Percentiles rank a stretch among this genome's conserved stretches.
phyloP scores from a whole-genome alignment of 78 protist species.

The Emiliania huxleyi region DNA sequence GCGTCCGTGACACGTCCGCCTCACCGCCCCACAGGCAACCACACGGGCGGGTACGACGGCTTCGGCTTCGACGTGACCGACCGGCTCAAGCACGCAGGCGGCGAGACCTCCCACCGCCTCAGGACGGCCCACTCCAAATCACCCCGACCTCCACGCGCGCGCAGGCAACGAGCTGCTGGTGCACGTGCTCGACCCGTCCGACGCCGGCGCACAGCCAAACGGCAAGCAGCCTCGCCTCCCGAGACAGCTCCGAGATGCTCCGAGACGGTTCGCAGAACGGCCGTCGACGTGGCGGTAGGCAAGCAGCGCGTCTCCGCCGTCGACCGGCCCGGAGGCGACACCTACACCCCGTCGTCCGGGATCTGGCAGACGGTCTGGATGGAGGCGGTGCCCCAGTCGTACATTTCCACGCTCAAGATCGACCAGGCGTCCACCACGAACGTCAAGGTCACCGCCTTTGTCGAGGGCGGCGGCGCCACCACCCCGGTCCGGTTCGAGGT shows the following conservation, averaged over 20 bases:
- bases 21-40: neutral
- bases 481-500: neutral
- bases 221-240: neutral
- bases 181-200: neutral
- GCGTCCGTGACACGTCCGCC: too few species aligned
- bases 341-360: neutral
- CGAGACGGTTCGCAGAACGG: too few species aligned
- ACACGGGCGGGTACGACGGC: conserved; percentile 20
- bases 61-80: conserved; percentile 5
- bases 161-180: neutral
- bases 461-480: too few species aligned
- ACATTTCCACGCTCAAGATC: conserved; percentile 25
- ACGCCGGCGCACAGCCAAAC: neutral
- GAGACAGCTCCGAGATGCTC: too few species aligned
- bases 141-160: too few species aligned
- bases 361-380: neutral
- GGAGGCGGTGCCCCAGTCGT: neutral
- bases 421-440: neutral
- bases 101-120: too few species aligned
- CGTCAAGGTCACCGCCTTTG: neutral
- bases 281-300: too few species aligned
- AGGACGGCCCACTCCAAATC: too few species aligned
- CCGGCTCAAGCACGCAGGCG: too few species aligned
- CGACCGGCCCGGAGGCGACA: conserved; percentile 30
- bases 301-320: conserved; percentile 31